phyloP scores from a whole-genome alignment of 2,329 filamentous ascomycete species.

The Trichoderma semiorbis region DNA sequence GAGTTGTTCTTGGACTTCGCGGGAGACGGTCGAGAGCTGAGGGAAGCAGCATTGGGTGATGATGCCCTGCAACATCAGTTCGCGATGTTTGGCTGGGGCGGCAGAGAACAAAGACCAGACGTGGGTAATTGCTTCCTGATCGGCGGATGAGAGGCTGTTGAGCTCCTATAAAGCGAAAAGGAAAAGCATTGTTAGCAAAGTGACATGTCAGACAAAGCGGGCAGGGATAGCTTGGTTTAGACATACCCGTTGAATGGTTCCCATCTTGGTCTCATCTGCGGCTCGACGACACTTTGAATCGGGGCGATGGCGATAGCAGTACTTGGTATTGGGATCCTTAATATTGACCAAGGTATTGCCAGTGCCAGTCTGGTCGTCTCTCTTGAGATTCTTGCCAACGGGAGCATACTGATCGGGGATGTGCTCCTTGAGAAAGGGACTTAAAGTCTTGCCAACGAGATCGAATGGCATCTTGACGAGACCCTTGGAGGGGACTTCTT shows the following conservation, averaged over 20 bases:
- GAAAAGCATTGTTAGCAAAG: constrained; percentile 4
- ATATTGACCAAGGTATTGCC: constrained; percentile 31
- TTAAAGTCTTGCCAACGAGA: constrained; percentile 73
- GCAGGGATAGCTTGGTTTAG: not conserved
- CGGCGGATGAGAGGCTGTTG: constrained; percentile 72
- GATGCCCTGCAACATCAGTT: constrained; percentile 94
- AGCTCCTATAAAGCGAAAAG: constrained; percentile 59
- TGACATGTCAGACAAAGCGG: not conserved
- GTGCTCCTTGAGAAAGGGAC: constrained; percentile 85
- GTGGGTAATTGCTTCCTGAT: constrained; percentile 93
- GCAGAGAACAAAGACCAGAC: constrained; percentile 98
- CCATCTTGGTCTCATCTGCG: constrained; percentile 94
- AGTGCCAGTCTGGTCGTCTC: constrained; percentile 22
- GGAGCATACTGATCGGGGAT: constrained; percentile 88
- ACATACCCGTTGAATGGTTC: constrained; percentile 80
- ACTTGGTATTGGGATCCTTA: constrained; percentile 74
- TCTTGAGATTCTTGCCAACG: constrained; percentile 55
- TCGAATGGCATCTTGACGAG: constrained; percentile 59
- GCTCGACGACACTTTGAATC: constrained; percentile 91
- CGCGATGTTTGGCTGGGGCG: constrained; percentile 87
- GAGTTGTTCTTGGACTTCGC: constrained; percentile 87
- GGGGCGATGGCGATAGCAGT: constrained; percentile 91
- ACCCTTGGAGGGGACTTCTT: constrained; percentile 40
- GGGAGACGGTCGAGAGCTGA: constrained; percentile 87
- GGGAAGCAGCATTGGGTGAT: constrained; percentile 97